Evolutionary conservation across 768 basidiomycete species (phyloP).

Genomic region (Suillus variegatus): DNA sequence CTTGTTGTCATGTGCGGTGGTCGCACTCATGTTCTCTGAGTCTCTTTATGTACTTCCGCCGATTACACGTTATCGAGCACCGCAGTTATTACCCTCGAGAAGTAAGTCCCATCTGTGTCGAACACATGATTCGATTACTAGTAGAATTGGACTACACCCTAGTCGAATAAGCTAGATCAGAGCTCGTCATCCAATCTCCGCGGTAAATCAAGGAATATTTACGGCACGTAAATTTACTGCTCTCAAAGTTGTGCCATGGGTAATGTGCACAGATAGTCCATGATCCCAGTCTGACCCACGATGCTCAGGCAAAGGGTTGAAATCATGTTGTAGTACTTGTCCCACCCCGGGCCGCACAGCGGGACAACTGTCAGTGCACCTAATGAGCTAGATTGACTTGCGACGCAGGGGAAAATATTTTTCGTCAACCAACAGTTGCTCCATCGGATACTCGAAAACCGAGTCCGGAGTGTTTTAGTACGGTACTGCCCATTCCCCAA

Average conservation of each 20-base stretch:
- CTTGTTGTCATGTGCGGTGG: neutral
- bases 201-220: neutral
- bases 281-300: neutral
- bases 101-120: neutral
- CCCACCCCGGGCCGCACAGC: neutral
- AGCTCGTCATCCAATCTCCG: neutral
- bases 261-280: neutral
- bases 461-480: neutral
- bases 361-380: neutral
- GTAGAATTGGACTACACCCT: neutral
- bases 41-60: neutral
- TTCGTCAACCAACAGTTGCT: neutral
- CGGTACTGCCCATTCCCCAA: neutral
- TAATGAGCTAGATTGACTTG: neutral
- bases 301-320: neutral
- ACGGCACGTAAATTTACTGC: neutral
- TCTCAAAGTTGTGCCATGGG: neutral
- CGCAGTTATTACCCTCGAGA: neutral
- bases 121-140: neutral
- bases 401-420: neutral
- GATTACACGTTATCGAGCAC: neutral
- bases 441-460: neutral
- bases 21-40: neutral
- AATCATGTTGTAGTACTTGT: neutral
- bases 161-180: neutral